These are phyloP conservation scores for Capsicum chinense DNA, from an alignment of 257 asterid species.

Conservation along the genomic window DNA sequence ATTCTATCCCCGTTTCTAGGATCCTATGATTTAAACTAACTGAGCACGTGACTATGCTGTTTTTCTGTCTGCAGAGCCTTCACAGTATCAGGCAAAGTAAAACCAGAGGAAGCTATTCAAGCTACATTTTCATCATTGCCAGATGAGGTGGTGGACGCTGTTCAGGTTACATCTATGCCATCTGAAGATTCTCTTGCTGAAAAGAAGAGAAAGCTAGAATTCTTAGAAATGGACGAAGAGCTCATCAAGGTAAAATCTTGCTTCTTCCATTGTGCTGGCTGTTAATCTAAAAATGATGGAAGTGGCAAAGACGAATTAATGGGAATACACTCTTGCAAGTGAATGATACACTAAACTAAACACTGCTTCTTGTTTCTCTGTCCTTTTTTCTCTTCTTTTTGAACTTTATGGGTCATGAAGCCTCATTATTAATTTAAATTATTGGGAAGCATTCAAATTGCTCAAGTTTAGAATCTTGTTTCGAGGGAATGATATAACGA, in stretches of 20 bases:
- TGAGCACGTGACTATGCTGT: background rate
- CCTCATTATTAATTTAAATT: background rate
- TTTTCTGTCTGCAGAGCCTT: constrained; percentile 59
- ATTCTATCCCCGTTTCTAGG: constrained; percentile 5
- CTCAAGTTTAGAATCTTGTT: background rate
- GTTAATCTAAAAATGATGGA: background rate
- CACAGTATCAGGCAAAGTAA: constrained; percentile 75
- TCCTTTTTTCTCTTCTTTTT: background rate
- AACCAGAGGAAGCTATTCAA: constrained; percentile 82
- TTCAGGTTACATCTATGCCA: constrained; percentile 76
- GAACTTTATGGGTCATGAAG: constrained; percentile 21
- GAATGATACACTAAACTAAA: background rate
- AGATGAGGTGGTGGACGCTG: constrained; percentile 91
- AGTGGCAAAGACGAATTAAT: constrained; percentile 3
- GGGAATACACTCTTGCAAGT: background rate
- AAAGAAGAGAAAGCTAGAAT: constrained; percentile 87
- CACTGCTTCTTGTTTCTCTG: background rate
- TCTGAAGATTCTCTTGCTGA: constrained; percentile 91
- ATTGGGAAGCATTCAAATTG: constrained; percentile 3
- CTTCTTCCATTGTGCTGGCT: background rate
- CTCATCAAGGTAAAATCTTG: constrained; percentile 68
- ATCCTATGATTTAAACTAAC: background rate
- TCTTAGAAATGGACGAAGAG: constrained; percentile 90
- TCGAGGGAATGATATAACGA: background rate
- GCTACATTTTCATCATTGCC: constrained; percentile 91